Percentiles rank a stretch among this genome's conserved stretches.
These are phyloP conservation scores for Mallotus japonicus DNA, from an alignment of 441 rosid species.

Conservation along the genomic window DNA sequence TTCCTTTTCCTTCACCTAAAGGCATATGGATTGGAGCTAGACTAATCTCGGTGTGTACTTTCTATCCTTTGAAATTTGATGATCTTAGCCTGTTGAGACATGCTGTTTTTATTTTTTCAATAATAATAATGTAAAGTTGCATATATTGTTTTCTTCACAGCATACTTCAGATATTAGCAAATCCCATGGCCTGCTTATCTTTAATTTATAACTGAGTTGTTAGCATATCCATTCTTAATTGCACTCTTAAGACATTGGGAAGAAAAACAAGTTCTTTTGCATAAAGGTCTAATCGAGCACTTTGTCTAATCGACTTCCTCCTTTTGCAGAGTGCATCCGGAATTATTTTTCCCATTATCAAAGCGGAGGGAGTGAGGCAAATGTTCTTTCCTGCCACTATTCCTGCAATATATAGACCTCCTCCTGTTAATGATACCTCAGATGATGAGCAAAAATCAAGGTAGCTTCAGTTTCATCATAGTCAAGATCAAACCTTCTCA, in stretches of 20 bases:
- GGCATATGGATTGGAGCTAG: conserved; percentile 72
- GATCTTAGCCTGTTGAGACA: neutral
- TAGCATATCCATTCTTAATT: too few relatives aligned
- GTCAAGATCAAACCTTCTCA: neutral
- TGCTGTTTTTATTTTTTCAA: neutral
- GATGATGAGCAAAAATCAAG: neutral
- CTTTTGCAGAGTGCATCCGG: conserved; percentile 66
- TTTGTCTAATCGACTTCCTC: conserved; percentile 13
- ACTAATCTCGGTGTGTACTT: conserved; percentile 48
- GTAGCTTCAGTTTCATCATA: neutral
- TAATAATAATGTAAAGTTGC: neutral
- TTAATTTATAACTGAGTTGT: too few relatives aligned
- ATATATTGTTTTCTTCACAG: neutral
- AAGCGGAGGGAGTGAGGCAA: conserved; percentile 84
- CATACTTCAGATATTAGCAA: too few relatives aligned
- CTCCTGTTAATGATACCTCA: conserved; percentile 31
- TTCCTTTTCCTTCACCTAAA: conserved; percentile 75
- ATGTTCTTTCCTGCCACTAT: conserved; percentile 83
- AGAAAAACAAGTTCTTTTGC: neutral
- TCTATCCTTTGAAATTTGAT: neutral
- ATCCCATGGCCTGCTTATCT: too few relatives aligned
- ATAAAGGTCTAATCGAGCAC: neutral
- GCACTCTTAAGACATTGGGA: too few relatives aligned
- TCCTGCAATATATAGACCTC: conserved; percentile 63
- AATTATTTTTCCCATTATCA: conserved; percentile 80